These are phyloP conservation scores for Arabidopsis lyrata DNA, from an alignment of 441 rosid species.

Conservation along the genomic window DNA sequence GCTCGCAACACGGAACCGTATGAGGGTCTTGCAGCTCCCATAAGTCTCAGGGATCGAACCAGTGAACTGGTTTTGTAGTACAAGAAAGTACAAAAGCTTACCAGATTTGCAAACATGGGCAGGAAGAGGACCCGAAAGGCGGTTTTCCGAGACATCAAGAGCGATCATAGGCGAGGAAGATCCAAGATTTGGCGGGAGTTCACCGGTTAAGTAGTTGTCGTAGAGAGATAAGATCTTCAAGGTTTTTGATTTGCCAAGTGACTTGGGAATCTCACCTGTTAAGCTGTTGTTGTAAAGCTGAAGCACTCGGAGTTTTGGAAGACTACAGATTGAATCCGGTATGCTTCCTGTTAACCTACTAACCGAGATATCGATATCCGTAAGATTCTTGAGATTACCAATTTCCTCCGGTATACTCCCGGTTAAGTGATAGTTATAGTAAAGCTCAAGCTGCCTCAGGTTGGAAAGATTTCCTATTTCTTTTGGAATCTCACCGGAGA, in stretches of 20 bases:
- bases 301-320: constrained; percentile 78
- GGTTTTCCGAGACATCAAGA: constrained; percentile 87
- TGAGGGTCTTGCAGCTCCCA: constrained; percentile 69
- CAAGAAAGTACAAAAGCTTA: constrained; percentile 78
- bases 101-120: constrained; percentile 73
- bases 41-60: constrained; percentile 72
- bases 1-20: constrained; percentile 82
- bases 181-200: constrained; percentile 78
- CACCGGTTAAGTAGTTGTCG: constrained; percentile 76
- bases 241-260: constrained; percentile 66
- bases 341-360: constrained; percentile 73
- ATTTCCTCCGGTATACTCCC: constrained; percentile 86
- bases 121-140: constrained; percentile 77
- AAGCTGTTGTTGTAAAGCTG: constrained; percentile 97
- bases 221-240: constrained; percentile 74
- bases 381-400: constrained; percentile 86
- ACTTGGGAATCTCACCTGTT: constrained; percentile 77
- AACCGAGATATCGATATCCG: constrained; percentile 89
- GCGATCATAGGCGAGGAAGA: constrained; percentile 59
- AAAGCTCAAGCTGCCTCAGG: constrained; percentile 82
- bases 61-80: constrained; percentile 70
- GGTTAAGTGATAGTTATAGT: constrained; percentile 74
- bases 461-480: constrained; percentile 81
- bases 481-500: constrained; percentile 69
- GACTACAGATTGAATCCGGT: constrained; percentile 78